These are phyloP conservation scores for Trypanosoma caninum DNA, from an alignment of 208 protist genomes.

Conservation along the genomic window DNA sequence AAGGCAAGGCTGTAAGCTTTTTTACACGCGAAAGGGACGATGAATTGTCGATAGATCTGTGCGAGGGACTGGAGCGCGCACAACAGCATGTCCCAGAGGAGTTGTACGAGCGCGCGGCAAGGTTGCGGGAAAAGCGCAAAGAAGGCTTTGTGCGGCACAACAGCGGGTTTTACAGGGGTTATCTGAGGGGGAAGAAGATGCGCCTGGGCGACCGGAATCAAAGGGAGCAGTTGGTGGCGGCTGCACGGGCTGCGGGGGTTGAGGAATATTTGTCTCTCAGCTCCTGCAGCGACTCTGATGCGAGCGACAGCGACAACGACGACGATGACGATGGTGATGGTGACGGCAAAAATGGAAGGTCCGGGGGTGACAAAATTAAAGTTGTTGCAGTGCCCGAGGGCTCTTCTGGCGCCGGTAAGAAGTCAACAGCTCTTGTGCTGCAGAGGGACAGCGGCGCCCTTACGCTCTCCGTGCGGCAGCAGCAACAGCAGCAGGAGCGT, in stretches of 20 bases:
- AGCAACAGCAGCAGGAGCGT: conserved; percentile 51
- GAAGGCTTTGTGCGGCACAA: conserved; percentile 58
- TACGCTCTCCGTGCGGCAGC: conserved; percentile 18
- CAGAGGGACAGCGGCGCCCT: conserved; percentile 3
- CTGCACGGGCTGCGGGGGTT: conserved; percentile 65
- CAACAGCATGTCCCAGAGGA: conserved; percentile 76
- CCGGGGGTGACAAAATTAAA: conserved; percentile 28
- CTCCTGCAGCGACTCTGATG: conserved; percentile 30
- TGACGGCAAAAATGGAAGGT: conserved; percentile 28
- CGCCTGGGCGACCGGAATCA: conserved; percentile 57
- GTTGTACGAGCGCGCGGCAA: conserved; percentile 64
- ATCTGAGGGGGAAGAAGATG: conserved; percentile 57
- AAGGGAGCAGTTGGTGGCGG: conserved; percentile 54
- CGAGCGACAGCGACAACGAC: conserved; percentile 34
- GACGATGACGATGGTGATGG: conserved; percentile 33
- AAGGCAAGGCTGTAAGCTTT: conserved; percentile 82
- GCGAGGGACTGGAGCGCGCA: conserved; percentile 70
- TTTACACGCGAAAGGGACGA: conserved; percentile 79
- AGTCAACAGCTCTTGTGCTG: conserved; percentile 15
- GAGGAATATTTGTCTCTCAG: conserved; percentile 68
- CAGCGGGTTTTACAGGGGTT: conserved; percentile 73
- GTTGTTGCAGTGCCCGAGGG: conserved; percentile 21
- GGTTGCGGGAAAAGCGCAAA: conserved; percentile 70
- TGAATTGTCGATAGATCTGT: conserved; percentile 78
- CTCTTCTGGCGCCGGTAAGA: conserved; percentile 18